Base-by-base conservation (phyloP, 2,329 filamentous ascomycete species). In the Dryadomyces quercus-mongolicae region DNA sequence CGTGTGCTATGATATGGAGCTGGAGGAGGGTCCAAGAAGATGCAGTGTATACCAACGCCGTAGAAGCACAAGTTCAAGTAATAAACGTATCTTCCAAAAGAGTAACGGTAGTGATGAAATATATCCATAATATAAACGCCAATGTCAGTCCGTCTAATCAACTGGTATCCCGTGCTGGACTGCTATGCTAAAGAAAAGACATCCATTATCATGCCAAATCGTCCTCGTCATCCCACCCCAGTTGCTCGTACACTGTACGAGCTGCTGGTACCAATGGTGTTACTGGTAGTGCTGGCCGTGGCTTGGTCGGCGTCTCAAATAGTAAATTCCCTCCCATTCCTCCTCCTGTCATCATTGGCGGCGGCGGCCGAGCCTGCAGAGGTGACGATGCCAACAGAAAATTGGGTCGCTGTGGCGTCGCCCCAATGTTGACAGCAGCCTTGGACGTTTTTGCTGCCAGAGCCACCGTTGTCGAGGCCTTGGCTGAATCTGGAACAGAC, bases 141-240 rank as follows among this genome's bases (percentile, higher is more conserved):
- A 31, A 31, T 8, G 25, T 31, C 8, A 31, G 25, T 31, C 25
- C 10, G 8, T 40, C 36, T 40, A 40, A 40, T 40, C 7, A 40
- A 9, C 36, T 21, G 45, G 51, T 54, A 53, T 53, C 50, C 55
- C n/a, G 55, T 51, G 50, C 49, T 20, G 20, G 8, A 8, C 43
- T n/a, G 16, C 16, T 18, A 20, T 45, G 18, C 21, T 20, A 8
- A 22, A 22, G 18, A 49, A 13, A 40, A 45, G 18, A 25, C 22
- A 9, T 10, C 36, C 48, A 40, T 31, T 8, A 15, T 45, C 42
- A 62, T 58, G 57, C 56, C 53, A 64, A 54, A 21, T 65, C 62
- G 56, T 66, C 63, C 62, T 81, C 76, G 56, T 80, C 72, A 61
- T 81, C 76, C 79, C 79, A 82, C 48, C 79, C 78, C 45, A 82